A percentile compares a stretch with the other conserved stretches of the same genome.
These are phyloP conservation scores for Sphenostylis stenocarpa DNA, from an alignment of 306 rosid genomes.

Conservation along the genomic window DNA sequence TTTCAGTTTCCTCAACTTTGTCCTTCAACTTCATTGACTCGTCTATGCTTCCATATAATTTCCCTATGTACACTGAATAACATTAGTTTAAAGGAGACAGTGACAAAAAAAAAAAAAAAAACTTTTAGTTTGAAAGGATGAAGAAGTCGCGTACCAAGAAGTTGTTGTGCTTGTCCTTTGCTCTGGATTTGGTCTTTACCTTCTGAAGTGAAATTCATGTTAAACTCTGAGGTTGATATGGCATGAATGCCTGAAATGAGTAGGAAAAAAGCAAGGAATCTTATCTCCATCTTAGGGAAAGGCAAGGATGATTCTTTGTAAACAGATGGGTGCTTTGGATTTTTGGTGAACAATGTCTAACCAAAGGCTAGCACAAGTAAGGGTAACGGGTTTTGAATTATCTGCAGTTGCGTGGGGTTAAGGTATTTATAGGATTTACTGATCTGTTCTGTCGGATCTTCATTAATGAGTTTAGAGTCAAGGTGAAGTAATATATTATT, in stretches of 20 bases:
- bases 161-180: slow-evolving; percentile 16
- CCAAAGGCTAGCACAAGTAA: neutral
- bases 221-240: neutral
- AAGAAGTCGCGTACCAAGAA: slow-evolving; percentile 7
- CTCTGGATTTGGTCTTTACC: slow-evolving; percentile 12
- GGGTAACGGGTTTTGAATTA: neutral
- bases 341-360: neutral
- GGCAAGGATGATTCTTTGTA: neutral
- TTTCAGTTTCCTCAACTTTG: slow-evolving; percentile 18
- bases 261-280: slow-evolving; percentile 14
- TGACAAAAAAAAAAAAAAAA: neutral
- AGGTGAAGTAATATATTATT: no score
- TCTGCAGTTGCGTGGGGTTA: neutral
- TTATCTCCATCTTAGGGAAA: slow-evolving; percentile 15
- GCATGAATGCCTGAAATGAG: slow-evolving; percentile 18
- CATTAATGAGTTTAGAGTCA: no score
- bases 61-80: slow-evolving; percentile 10
- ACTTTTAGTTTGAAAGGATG: neutral
- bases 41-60: slow-evolving; percentile 19
- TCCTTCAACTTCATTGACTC: slow-evolving; percentile 1
- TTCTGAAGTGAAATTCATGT: neutral
- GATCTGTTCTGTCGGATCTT: no score
- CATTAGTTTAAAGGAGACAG: neutral
- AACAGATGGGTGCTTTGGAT: neutral
- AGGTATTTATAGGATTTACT: neutral